Base-by-base conservation (phyloP, 768 basidiomycete species). In the Infundibulicybe gibba region DNA sequence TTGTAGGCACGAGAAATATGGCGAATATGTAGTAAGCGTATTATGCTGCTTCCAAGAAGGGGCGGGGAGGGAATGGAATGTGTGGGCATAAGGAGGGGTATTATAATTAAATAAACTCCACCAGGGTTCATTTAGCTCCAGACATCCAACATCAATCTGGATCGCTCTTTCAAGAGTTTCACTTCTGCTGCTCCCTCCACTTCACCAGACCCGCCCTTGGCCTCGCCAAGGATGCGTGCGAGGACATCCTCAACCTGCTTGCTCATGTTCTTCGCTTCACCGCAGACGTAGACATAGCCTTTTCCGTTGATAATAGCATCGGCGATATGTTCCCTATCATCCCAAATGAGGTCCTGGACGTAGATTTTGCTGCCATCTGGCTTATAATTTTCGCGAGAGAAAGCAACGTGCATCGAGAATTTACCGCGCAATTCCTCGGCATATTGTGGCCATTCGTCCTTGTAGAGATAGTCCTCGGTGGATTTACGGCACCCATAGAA, bases 281-380 rank as follows among this genome's bases (percentile, higher is more conserved):
- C 94, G 57, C 94, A 97, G 52, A 97, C 90, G 67, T 97, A 97
- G 2, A 97, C 79, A 65, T 94, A 95, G n/a, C 91, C 97, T 70
- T 97, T 93, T 65, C 91, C 89, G 54, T 90, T 89, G 52, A 97
- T 74, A 55, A 99, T 91, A 14, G 89, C 85, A 47, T 94, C 85
- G 9, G 88, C 90, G 44, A 99, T 77, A 47, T 83, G 77, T 64
- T 84, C 83, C 47, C 83, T 76, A 61, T 92, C 83, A 42, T 97
- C 83, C 89, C 88, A 93, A 10, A 99, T 70, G 48, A 97, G 72
- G 67, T 99, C 93, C 69, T 99, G 97, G n/a, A 99, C 97, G 69
- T 99, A 99, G 60, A 95, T 90, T 76, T 98, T 99, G 75, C 87
- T 75, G 19, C 93, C 89, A 54, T 94, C 92, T 5, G 89, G 80